Conservation (phyloP, 1,284 basidiomycete species). For the Fistulina hepatica region DNA sequence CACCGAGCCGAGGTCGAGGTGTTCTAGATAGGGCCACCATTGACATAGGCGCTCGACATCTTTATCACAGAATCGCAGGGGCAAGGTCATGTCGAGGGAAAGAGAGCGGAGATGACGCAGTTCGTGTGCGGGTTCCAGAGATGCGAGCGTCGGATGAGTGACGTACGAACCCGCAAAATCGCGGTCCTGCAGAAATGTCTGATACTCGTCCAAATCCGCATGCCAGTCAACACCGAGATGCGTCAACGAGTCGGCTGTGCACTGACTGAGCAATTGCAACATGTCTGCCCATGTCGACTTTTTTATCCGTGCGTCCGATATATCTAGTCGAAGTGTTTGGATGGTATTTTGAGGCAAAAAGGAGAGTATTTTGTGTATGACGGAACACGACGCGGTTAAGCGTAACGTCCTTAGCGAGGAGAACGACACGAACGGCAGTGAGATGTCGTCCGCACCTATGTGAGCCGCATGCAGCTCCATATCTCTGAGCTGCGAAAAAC, state of each 20-base stretch:
- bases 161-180: too few relatives aligned
- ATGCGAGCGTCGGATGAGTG: too few relatives aligned
- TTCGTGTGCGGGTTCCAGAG: not conserved
- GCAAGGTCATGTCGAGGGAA: not conserved
- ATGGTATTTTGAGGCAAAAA: too few relatives aligned
- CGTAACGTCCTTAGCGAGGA: not conserved
- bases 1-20: not conserved
- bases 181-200: too few relatives aligned
- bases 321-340: too few relatives aligned
- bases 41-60: not conserved
- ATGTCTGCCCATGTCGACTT: too few relatives aligned
- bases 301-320: too few relatives aligned
- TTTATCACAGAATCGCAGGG: not conserved
- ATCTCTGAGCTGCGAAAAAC: not conserved
- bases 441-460: not conserved
- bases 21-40: not conserved
- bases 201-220: too few relatives aligned
- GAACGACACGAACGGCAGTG: not conserved
- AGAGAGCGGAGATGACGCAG: not conserved
- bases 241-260: too few relatives aligned
- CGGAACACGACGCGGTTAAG: not conserved
- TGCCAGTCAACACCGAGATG: too few relatives aligned
- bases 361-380: too few relatives aligned
- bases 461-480: conserved; percentile 1
- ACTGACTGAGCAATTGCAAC: too few relatives aligned